Base-by-base conservation (phyloP, 257 asterid genomes). In the Scutellaria barbata region DNA sequence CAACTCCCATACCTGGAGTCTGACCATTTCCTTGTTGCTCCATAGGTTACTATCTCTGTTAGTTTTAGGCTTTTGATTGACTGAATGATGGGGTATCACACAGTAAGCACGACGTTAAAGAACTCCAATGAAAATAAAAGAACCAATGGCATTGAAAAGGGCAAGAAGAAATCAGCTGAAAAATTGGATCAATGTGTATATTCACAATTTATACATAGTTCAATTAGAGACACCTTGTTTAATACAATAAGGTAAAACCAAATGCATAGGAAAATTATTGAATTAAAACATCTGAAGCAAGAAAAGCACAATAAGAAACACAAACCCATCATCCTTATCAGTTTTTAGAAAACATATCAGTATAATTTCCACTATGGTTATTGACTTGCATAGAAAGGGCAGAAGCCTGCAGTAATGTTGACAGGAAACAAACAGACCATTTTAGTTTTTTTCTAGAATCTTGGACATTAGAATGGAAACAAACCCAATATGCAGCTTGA, bases 11-110 rank as follows among this genome's bases (percentile, higher is more conserved):
- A 63, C 90, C 90, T 70, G 89, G 87, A 64, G 88, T 77, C 79
- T 88, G 98, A 51, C 95, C 97, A 51, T 89, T 89, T 72, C 96
- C 97, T 83, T 90, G 96, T 62, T 90, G 98, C 79, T 90, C 96
- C 96, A 93, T 93, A 25, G 14, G 76, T 67, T n/a, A 66, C 54
- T 53, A 62, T 69, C 70, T 66, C 57, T 25, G 52, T 55, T 13
- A 69, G 60, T 68, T 70, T 37, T 56, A 68, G 51, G 53, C 73
- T 69, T 71, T 72, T 4, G 61, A 76, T 20, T 41, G 63, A 45
- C 74, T 57, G 72, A 61, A 37, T 40, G 16, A 62, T 5, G 18
- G 13, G 45, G 2, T 30, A 30, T 30, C 35, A 30, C 4, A 42
- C 18, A 64, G 55, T 30, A 69, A 51, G 57, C 37, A 57, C 40